Evolutionary conservation across 805 yeast species (phyloP), one percentile per base, ranked within the genome.

Genomic region (Alloascoidea hylecoeti): DNA sequence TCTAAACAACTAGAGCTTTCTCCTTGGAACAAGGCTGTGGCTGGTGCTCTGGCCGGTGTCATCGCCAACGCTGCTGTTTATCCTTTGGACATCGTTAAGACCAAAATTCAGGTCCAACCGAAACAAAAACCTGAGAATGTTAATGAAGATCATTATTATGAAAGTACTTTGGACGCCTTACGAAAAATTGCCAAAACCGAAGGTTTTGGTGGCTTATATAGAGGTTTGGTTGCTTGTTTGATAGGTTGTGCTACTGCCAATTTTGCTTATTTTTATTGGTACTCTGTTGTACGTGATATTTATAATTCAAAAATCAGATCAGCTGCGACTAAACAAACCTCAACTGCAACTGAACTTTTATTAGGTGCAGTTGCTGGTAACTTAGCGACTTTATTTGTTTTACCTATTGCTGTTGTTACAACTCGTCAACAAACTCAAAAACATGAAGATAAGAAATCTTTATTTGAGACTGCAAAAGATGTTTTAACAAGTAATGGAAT

Each of bases 231-330:
- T 2, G 75, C 86, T 1, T 70, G 82, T 1, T 57, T 82, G 33
- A 49, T 77, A 15, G 85, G 86, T 2, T 71, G 77, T 6, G 86
- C 89, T 2, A 72, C 80, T 5, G 83, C 81, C 51, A 79, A 78
- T 47, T 84, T 84, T 52, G 75, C 84, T 19, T 84, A 84, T 56
- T 84, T 84, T 55, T 84, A 83, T 57, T 84, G 94, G 92, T 84
- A 84, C 56, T 76, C 86, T 3, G 58, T 80, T 33, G 74, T 82
- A 14, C 70, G 83, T 43, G 66, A 69, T 38, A 56, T 67, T 14
- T 78, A 73, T 69, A 41, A 60, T 55, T 63, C 41, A 40, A 52
- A 60, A 47, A 12, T 56, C 59, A 42, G 55, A 53, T 39, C 55
- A 56, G 39, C 60, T 63, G 13, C 35, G 36, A 2, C 14, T 35